Percentiles rank a stretch among this genome's conserved stretches.
phyloP scores from a whole-genome alignment of 1,284 basidiomycete species.

The Marasmius tenuissimus region DNA sequence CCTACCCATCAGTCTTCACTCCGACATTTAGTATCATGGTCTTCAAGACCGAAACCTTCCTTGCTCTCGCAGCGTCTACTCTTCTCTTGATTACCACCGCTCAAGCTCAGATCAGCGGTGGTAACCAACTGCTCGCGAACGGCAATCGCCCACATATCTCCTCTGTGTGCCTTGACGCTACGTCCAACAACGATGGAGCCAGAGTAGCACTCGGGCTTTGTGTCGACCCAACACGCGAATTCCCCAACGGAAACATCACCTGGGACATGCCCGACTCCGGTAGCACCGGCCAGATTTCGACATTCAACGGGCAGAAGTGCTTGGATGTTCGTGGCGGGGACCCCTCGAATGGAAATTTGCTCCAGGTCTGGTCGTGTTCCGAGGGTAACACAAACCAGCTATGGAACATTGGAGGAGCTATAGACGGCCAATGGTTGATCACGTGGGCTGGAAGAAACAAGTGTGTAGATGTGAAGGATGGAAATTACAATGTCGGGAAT shows the following conservation, averaged over 20 bases:
- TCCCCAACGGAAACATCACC: background rate
- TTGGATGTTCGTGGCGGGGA: background rate
- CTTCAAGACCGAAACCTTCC: no score
- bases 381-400: background rate
- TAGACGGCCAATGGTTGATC: background rate
- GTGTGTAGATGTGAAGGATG: background rate
- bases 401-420: background rate
- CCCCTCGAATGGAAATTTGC: background rate
- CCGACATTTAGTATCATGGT: no score
- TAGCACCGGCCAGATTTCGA: background rate
- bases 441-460: background rate
- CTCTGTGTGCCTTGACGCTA: no score
- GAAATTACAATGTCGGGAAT: background rate
- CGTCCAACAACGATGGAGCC: no score
- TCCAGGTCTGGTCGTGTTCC: background rate
- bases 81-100: no score
- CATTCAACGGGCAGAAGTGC: conserved; percentile 21
- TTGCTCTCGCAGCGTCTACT: no score
- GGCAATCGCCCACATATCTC: no score
- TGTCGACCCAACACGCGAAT: no score
- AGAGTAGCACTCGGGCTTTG: no score
- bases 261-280: background rate
- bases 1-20: no score
- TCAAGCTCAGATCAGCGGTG: no score
- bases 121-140: no score